A percentile compares a stretch with the other conserved stretches of the same genome.
These are phyloP conservation scores for Penicillium expansum DNA, from an alignment of 2,329 filamentous ascomycete genomes.

Conservation along the genomic window DNA sequence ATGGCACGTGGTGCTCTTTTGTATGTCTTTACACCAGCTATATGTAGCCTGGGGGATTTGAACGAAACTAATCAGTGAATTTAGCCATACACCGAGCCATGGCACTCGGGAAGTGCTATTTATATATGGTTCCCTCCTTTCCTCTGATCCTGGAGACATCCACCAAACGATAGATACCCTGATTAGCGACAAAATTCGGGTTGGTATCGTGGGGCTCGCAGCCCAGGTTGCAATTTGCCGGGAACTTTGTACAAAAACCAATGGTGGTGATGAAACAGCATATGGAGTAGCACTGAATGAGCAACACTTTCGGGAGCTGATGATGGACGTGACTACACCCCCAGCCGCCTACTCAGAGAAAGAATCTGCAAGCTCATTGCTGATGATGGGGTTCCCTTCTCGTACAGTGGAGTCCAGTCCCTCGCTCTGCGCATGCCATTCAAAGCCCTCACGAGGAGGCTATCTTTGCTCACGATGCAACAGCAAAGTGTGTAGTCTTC, in stretches of 20 bases:
- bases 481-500: slow-evolving; percentile 83
- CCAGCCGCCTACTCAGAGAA: slow-evolving; percentile 69
- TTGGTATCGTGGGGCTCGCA: slow-evolving; percentile 84
- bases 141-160: slow-evolving; percentile 91
- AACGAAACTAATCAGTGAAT: slow-evolving; percentile 5
- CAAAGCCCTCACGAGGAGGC: slow-evolving; percentile 74
- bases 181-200: slow-evolving; percentile 77
- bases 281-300: slow-evolving; percentile 88
- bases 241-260: slow-evolving; percentile 84
- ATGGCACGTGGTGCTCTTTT: slow-evolving; percentile 92
- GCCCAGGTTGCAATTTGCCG: slow-evolving; percentile 90
- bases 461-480: slow-evolving; percentile 88
- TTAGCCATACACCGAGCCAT: slow-evolving; percentile 82
- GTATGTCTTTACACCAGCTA: slow-evolving; percentile 45
- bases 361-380: slow-evolving; percentile 55
- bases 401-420: slow-evolving; percentile 69
- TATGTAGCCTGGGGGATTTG: not conserved
- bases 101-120: slow-evolving; percentile 91
- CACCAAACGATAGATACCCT: slow-evolving; percentile 81
- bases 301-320: slow-evolving; percentile 81
- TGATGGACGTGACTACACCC: slow-evolving; percentile 84
- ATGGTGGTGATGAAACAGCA: slow-evolving; percentile 66
- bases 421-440: slow-evolving; percentile 89
- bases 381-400: slow-evolving; percentile 98
- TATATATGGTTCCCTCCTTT: slow-evolving; percentile 85